Evolutionary conservation across 495 filamentous ascomycete species (phyloP).

Genomic region (Penicillium herquei): DNA sequence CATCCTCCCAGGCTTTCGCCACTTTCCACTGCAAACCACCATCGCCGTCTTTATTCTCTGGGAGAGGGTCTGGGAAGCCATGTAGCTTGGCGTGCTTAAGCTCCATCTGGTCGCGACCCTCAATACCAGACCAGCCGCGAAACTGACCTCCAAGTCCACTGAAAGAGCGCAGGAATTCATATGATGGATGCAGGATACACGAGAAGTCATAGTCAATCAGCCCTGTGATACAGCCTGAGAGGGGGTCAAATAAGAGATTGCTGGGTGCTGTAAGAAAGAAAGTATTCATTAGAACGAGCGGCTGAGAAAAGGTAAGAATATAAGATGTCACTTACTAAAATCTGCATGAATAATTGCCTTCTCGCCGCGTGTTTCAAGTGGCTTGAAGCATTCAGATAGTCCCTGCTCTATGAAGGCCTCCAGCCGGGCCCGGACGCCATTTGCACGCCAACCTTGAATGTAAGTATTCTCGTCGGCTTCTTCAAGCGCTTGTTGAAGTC

Average conservation of each 20-base stretch:
- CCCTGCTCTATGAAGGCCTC: constrained; percentile 19
- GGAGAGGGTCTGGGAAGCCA: background rate
- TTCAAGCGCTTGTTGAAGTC: background rate
- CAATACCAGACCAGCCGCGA: background rate
- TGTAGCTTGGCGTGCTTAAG: background rate
- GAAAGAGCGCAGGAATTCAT: background rate
- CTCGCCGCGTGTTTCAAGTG: background rate
- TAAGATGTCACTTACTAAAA: background rate
- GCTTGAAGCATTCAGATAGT: background rate
- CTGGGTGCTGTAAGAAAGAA: background rate
- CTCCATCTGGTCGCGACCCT: background rate
- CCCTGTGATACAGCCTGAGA: background rate
- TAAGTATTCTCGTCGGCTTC: constrained; percentile 28
- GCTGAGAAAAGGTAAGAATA: background rate
- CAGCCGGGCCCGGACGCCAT: constrained; percentile 15
- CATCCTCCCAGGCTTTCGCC: background rate
- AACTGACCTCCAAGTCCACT: background rate
- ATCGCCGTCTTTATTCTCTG: background rate
- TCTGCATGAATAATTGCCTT: background rate
- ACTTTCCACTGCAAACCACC: background rate
- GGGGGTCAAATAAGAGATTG: background rate
- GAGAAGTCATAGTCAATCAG: background rate
- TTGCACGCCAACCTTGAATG: constrained; percentile 20
- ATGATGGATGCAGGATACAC: background rate
- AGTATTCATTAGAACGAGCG: background rate